These are phyloP conservation scores for Phytopythium cucurbitacearum DNA, from an alignment of 352 stramenopile genomes.

Conservation along the genomic window DNA sequence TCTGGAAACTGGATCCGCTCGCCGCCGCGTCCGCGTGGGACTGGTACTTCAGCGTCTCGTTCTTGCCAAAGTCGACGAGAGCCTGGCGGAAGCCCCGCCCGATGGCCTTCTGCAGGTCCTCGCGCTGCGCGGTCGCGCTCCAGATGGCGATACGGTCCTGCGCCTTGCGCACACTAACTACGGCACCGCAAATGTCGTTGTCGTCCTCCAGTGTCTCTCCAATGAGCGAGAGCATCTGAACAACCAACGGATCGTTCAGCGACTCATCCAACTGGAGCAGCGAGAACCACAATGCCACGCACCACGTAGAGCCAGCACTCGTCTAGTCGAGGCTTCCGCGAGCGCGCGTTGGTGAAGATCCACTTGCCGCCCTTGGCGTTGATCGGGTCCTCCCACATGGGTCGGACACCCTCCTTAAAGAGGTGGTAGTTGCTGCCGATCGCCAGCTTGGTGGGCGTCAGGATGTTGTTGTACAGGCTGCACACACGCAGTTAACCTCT, in stretches of 20 bases:
- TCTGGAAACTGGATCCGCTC: slow-evolving; percentile 88
- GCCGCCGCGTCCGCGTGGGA: slow-evolving; percentile 82
- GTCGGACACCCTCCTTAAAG: slow-evolving; percentile 95
- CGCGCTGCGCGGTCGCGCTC: slow-evolving; percentile 77
- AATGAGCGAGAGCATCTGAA: slow-evolving; percentile 92
- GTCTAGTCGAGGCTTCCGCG: slow-evolving; percentile 89
- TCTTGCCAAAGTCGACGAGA: slow-evolving; percentile 83
- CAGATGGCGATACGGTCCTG: slow-evolving; percentile 96
- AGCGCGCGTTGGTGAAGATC: slow-evolving; percentile 94
- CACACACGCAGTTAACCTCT: slow-evolving; percentile 2
- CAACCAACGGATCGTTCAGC: neutral
- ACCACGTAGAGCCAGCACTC: slow-evolving; percentile 96
- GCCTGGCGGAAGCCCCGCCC: slow-evolving; percentile 75
- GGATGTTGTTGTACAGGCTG: slow-evolving; percentile 94
- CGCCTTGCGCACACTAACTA: slow-evolving; percentile 93
- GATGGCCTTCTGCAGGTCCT: slow-evolving; percentile 77
- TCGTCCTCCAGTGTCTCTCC: slow-evolving; percentile 94
- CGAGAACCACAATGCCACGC: slow-evolving; percentile 8
- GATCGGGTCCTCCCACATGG: slow-evolving; percentile 96
- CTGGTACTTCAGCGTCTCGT: slow-evolving; percentile 88
- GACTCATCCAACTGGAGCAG: neutral
- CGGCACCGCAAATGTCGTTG: slow-evolving; percentile 92
- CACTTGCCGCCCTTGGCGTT: slow-evolving; percentile 96
- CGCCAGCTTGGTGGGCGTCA: slow-evolving; percentile 84
- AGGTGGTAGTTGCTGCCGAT: slow-evolving; percentile 96